Percentiles rank a stretch among this genome's conserved stretches.
Evolutionary conservation across 139 green algal genomes (phyloP).

Genomic region (Chlorella sp.): DNA sequence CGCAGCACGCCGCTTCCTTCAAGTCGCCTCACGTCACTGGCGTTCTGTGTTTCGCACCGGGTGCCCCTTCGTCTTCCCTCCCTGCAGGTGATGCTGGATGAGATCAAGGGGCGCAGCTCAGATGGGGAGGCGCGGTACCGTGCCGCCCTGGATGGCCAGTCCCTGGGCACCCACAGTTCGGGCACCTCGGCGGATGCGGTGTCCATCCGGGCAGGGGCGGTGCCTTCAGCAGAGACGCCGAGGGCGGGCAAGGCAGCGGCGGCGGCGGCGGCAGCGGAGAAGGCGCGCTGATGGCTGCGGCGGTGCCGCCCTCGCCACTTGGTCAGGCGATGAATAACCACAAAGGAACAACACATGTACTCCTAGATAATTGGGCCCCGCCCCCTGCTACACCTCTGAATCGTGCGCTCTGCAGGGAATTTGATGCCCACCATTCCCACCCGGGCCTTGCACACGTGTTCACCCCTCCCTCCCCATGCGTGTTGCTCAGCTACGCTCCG

Average conservation of each 20-base stretch:
- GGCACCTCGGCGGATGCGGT: conserved; percentile 46
- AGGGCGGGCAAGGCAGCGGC: background rate
- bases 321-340: background rate
- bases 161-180: conserved; percentile 57
- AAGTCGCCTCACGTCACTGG: no score
- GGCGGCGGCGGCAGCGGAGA: background rate
- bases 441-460: no score
- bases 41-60: no score
- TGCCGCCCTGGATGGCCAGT: conserved; percentile 59
- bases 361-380: no score
- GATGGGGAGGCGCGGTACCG: conserved; percentile 52
- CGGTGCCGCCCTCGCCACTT: background rate
- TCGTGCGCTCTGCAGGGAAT: background rate
- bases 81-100: conserved; percentile 65
- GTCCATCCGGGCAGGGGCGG: conserved; percentile 34
- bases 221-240: background rate
- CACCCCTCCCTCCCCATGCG: no score
- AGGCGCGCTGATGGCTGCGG: background rate
- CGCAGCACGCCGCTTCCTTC: no score
- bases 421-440: background rate
- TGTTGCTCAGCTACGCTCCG: no score
- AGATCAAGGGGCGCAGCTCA: conserved; percentile 40
- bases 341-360: background rate
- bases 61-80: background rate
- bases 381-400: background rate